phyloP scores from a whole-genome alignment of 169 alveolate genomes.

The Amoebophrya sp. region DNA sequence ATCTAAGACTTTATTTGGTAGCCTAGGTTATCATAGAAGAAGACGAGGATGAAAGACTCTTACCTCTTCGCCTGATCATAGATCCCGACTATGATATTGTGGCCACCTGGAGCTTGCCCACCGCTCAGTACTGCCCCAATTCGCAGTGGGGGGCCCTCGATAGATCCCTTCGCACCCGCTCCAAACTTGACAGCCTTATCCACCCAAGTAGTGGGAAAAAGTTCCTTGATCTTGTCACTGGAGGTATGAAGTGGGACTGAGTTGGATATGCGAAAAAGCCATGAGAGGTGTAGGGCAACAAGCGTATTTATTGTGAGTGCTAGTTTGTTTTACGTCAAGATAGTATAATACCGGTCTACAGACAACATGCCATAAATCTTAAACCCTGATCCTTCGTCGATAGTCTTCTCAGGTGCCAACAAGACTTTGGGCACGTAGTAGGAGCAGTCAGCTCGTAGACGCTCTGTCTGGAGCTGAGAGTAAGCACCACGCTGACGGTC shows the following conservation, averaged over 20 bases:
- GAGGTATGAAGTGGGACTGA: too few species aligned
- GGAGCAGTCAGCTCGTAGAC: background rate
- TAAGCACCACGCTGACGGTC: background rate
- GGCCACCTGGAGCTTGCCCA: slow-evolving; percentile 99
- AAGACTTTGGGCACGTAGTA: background rate
- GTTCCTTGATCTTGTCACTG: background rate
- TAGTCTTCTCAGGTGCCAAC: background rate
- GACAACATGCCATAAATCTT: too few species aligned
- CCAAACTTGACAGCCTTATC: background rate
- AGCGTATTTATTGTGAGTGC: too few species aligned
- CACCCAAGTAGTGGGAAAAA: background rate
- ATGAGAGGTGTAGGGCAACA: too few species aligned
- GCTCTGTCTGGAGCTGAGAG: background rate
- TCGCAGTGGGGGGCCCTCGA: slow-evolving; percentile 37
- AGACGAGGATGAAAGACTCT: too few species aligned
- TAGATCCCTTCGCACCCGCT: background rate
- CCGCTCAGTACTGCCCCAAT: slow-evolving; percentile 91
- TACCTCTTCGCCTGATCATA: slow-evolving; percentile 76
- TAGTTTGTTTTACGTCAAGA: too few species aligned
- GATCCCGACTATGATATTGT: slow-evolving; percentile 91
- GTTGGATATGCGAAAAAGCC: too few species aligned
- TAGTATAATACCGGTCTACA: too few species aligned
- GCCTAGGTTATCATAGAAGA: too few species aligned
- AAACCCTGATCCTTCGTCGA: background rate
- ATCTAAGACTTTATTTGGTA: too few species aligned